Evolutionary conservation across 2,329 filamentous ascomycete species (phyloP), one percentile per base, ranked within the genome.

Genomic region (Neurospora crassa): DNA sequence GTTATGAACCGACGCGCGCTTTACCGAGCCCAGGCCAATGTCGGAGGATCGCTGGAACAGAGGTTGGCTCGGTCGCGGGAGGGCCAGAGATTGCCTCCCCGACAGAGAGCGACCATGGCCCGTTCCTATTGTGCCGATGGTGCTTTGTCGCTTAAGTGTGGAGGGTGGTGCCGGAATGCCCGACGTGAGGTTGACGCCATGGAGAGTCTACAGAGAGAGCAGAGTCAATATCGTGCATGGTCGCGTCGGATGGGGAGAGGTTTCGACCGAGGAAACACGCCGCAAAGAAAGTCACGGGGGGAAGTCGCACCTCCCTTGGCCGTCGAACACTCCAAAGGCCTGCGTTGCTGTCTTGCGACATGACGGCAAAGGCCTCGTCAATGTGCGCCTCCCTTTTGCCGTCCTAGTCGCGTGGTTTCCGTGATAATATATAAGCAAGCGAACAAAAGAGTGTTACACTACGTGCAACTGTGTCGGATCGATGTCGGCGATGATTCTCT

Each of bases 301-400:
- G n/a, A 67, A 67, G 34, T 69, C 74, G 81, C 86, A 96, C 94
- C 87, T 97, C 94, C 86, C 95, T 89, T 76, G 92, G 92, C 79
- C 94, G 91, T 82, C 93, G 93, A 80, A 96, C 93, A 79, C 94
- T 97, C 87, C 95, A 97, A 79, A 96, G 85, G 78, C 92, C 92
- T 73, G 90, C 53, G 29, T 63, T 63, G 53, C 53, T 89, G 78
- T 96, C 93, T 83, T 96, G 92, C 83, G 93, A 93, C 93, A 96
- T 96, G 78, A 73, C 85, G 80, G 40, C 24, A 69, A 72, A 59
- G 37, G 68, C 68, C 53, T 63, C 29, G 24, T 63, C 53, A 34
- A 63, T 34, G 1, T 63, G 53, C 53, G 24, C 53, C 24, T 63
- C 12, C 18, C 24, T 18, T 63, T 7, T 34, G 53, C 53, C 29